Base-by-base conservation (phyloP, 805 yeast species). In the Candida maltosa region DNA sequence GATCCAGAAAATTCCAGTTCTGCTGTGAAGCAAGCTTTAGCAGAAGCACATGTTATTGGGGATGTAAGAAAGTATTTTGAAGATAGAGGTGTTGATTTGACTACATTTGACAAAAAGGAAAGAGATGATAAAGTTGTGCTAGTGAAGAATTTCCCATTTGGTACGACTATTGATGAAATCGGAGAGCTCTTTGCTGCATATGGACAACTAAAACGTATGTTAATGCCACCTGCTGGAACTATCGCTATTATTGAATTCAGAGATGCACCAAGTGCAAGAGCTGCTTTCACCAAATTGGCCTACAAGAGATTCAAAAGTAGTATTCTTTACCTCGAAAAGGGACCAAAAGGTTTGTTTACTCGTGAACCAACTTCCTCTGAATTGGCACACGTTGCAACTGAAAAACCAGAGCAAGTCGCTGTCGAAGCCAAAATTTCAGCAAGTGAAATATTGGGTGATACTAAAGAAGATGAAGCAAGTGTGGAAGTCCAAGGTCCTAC, bases 201-300 rank as follows among this genome's bases (percentile, higher is more conserved):
- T 58, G 98, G 98, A 35, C 83, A 83, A 44, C 51, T 93, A 18
- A 79, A 78, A 44, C 73, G 96, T 47, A 69, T 88, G 12, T 62
- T 93, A 42, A 85, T 93, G 87, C 98, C 98, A 11, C 96, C 96
- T 5, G 84, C 94, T 5, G 97, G 97, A 7, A 88, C 96, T 0
- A 87, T 93, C 49, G 97, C 97, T 9, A 84, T 93, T 52, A 80
- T 93, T 7, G 96, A 91, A 60, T 89, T 80, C 60, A 71, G 88
- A 49, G 91, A 85, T 56, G 63, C 80, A 2, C 83, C 95, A 10
- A 69, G 83, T 29, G 97, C 94, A 2, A 80, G 97, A 60, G 71
- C 86, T 3, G 97, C 97, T 1, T 93, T 93, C 56, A 70, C 85
- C 19, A 87, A 87, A 51, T 68, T 93, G 29, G 84, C 97, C 14